phyloP scores from a whole-genome alignment of 306 rosid species.

The Citrullus amarus region DNA sequence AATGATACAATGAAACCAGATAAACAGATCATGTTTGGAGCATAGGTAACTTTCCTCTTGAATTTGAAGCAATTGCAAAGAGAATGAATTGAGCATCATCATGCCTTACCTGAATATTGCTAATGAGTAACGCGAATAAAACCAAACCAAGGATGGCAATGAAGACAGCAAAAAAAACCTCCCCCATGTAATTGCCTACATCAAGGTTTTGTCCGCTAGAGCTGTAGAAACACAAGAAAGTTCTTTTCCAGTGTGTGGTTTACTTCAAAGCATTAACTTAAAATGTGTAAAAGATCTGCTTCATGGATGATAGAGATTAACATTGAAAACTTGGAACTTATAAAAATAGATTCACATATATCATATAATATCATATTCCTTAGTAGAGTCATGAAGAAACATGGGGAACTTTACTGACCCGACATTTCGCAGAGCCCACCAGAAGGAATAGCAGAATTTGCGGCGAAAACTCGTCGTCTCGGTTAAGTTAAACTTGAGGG shows the following conservation, averaged over 20 bases:
- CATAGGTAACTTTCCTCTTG: background rate
- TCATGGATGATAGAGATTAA: background rate
- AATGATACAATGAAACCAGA: background rate
- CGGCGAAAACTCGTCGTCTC: constrained; percentile 21
- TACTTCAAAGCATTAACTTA: background rate
- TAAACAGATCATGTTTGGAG: background rate
- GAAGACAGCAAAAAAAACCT: constrained; percentile 51
- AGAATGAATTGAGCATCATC: background rate
- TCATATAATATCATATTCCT: background rate
- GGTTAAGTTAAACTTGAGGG: constrained; percentile 34
- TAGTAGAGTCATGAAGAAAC: background rate
- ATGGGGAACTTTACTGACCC: constrained; percentile 31
- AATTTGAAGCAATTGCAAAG: background rate
- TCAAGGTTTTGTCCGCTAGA: constrained; percentile 75
- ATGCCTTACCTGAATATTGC: constrained; percentile 74
- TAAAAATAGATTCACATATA: background rate
- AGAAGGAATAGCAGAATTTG: constrained; percentile 69
- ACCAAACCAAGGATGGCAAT: constrained; percentile 63
- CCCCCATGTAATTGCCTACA: constrained; percentile 46
- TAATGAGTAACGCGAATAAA: constrained; percentile 65
- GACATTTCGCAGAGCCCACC: constrained; percentile 89
- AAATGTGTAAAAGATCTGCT: background rate
- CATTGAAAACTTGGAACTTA: background rate
- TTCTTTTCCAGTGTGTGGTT: background rate
- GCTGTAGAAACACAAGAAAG: constrained; percentile 26